Conservation (phyloP, 345 rosid genomes). For the Toxicodendron radicans region DNA sequence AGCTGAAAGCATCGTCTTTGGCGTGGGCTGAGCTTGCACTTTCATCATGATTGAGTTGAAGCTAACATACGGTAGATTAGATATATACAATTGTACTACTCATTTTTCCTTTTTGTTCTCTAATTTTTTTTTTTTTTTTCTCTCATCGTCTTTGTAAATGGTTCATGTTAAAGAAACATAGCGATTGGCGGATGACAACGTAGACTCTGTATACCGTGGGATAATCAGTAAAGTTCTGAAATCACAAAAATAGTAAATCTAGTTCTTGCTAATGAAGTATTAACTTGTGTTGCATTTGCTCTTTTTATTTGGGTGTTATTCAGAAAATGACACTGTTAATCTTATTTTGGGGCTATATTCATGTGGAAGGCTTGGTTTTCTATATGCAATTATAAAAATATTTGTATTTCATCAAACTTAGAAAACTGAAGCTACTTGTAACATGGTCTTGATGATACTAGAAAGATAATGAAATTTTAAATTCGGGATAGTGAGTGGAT, state of each 20-base stretch:
- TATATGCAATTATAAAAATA: too few relatives aligned
- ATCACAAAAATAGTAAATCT: slow-evolving; percentile 17
- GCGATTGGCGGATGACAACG: slow-evolving; percentile 28
- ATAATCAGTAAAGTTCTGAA: slow-evolving; percentile 29
- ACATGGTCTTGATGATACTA: too few relatives aligned
- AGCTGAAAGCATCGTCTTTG: slow-evolving; percentile 77
- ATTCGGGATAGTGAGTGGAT: too few relatives aligned
- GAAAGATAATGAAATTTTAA: too few relatives aligned
- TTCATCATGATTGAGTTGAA: slow-evolving; percentile 49
- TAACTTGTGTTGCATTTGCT: too few relatives aligned
- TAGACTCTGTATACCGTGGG: slow-evolving; percentile 32
- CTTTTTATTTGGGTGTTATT: neutral
- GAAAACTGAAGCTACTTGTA: too few relatives aligned
- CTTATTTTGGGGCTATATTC: too few relatives aligned
- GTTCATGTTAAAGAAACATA: slow-evolving; percentile 26
- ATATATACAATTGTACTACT: slow-evolving; percentile 25
- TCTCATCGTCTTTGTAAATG: slow-evolving; percentile 43
- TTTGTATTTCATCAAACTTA: too few relatives aligned
- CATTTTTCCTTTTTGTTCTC: neutral
- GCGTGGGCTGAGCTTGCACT: slow-evolving; percentile 99
- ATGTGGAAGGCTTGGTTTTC: too few relatives aligned
- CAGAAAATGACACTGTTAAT: too few relatives aligned
- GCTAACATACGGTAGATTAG: slow-evolving; percentile 50
- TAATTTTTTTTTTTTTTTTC: neutral
- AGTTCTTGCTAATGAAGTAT: neutral